A percentile compares a stretch with the other conserved stretches of the same genome.
phyloP scores from a whole-genome alignment of 805 yeast genomes.

The Ogataea populi-albae region DNA sequence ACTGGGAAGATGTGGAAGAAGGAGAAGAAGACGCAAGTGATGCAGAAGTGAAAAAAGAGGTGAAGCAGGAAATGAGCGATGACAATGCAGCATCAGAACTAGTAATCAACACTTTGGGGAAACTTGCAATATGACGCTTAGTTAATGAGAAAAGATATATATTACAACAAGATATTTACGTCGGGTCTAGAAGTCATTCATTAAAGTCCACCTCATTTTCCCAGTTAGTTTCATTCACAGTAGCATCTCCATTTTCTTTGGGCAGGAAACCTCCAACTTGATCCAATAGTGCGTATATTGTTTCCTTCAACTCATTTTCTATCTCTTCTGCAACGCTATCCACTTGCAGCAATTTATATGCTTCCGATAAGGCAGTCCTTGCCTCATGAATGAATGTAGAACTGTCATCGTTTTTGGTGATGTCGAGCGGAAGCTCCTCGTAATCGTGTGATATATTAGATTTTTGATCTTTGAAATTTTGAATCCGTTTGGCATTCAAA shows the following conservation, averaged over 20 bases:
- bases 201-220: slow-evolving; percentile 48
- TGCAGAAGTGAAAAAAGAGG: too few species aligned
- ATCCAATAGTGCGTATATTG: slow-evolving; percentile 47
- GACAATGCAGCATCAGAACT: background rate
- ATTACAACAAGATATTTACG: background rate
- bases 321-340: slow-evolving; percentile 38
- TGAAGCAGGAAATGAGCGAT: background rate
- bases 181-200: slow-evolving; percentile 18
- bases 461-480: slow-evolving; percentile 18
- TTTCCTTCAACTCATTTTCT: slow-evolving; percentile 58
- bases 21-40: slow-evolving; percentile 7
- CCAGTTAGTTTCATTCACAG: slow-evolving; percentile 46
- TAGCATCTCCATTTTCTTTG: slow-evolving; percentile 35
- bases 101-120: background rate
- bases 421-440: slow-evolving; percentile 35
- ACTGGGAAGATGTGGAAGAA: slow-evolving; percentile 27
- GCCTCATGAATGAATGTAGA: slow-evolving; percentile 37
- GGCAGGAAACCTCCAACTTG: slow-evolving; percentile 61
- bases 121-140: background rate
- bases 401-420: slow-evolving; percentile 30
- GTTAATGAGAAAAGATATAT: background rate
- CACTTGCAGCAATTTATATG: slow-evolving; percentile 34
- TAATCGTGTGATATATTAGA: slow-evolving; percentile 36
- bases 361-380: slow-evolving; percentile 38
- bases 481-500: slow-evolving; percentile 41